phyloP scores from a whole-genome alignment of 257 asterid genomes.

The Paraleonurus japonicus region DNA sequence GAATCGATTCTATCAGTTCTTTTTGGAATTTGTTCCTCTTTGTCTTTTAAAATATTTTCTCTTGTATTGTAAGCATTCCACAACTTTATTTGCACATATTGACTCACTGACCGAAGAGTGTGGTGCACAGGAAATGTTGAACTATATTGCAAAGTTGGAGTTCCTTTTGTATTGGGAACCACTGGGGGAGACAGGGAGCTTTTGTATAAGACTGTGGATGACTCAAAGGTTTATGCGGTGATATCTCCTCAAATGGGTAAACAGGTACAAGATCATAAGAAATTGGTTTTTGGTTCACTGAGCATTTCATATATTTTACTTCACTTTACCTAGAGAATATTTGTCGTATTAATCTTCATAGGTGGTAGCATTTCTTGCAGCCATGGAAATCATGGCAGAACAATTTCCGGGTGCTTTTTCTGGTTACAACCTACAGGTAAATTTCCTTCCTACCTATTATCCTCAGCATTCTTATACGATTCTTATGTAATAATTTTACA shows the following conservation, averaged over 20 bases:
- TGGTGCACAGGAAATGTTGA: slow-evolving; percentile 68
- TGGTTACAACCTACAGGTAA: slow-evolving; percentile 80
- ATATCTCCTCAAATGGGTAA: slow-evolving; percentile 99
- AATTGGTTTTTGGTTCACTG: slow-evolving; percentile 5
- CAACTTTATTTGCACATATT: background rate
- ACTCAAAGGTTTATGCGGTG: slow-evolving; percentile 76
- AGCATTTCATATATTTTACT: slow-evolving; percentile 10
- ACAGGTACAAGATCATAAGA: slow-evolving; percentile 54
- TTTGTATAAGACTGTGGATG: slow-evolving; percentile 66
- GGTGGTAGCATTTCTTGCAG: slow-evolving; percentile 98
- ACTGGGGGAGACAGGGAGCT: slow-evolving; percentile 97
- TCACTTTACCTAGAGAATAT: slow-evolving; percentile 1
- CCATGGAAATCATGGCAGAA: slow-evolving; percentile 88
- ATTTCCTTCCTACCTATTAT: slow-evolving; percentile 12
- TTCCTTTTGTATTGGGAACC: slow-evolving; percentile 97
- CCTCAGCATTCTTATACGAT: background rate
- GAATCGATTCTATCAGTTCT: background rate
- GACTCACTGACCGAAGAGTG: background rate
- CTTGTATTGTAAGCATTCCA: background rate
- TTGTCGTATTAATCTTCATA: slow-evolving; percentile 26
- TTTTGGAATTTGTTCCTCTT: background rate
- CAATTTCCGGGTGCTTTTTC: slow-evolving; percentile 98
- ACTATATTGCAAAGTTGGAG: slow-evolving; percentile 83
- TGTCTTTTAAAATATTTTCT: background rate
- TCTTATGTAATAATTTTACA: background rate